Evolutionary conservation across 1,284 basidiomycete genomes (phyloP).

Genomic region (Melampsora abietis-canadensis): DNA sequence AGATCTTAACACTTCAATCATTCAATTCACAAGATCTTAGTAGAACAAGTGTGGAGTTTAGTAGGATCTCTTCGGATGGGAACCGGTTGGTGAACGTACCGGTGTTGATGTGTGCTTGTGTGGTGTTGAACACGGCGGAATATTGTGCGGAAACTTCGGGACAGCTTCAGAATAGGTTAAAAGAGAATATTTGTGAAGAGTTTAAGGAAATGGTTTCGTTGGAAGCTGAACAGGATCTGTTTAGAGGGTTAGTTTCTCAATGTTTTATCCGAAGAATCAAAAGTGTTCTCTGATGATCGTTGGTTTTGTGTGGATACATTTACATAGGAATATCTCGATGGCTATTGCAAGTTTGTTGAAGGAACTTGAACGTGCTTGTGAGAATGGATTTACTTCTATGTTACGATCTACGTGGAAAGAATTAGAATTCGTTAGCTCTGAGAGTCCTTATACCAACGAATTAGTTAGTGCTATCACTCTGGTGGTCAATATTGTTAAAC

Average conservation of each 20-base stretch:
- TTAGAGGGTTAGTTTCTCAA: conserved; percentile 67
- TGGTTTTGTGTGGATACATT: background rate
- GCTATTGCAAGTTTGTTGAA: conserved; percentile 72
- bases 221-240: conserved; percentile 79
- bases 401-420: conserved; percentile 72
- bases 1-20: conserved; percentile 48
- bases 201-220: conserved; percentile 76
- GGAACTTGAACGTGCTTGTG: conserved; percentile 76
- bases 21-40: conserved; percentile 53
- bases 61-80: conserved; percentile 50
- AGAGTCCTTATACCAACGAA: conserved; percentile 74
- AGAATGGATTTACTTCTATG: conserved; percentile 70
- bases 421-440: conserved; percentile 65
- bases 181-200: conserved; percentile 71
- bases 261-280: background rate
- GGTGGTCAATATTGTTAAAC: conserved; percentile 65
- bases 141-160: conserved; percentile 89
- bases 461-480: conserved; percentile 66
- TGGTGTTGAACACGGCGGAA: conserved; percentile 92
- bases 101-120: conserved; percentile 74
- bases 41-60: conserved; percentile 37
- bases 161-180: conserved; percentile 85
- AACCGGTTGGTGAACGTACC: conserved; percentile 70
- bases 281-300: background rate
- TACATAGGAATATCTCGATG: conserved; percentile 61